Evolutionary conservation across 805 yeast genomes (phyloP).

Genomic region (Myxozyma geophila): DNA sequence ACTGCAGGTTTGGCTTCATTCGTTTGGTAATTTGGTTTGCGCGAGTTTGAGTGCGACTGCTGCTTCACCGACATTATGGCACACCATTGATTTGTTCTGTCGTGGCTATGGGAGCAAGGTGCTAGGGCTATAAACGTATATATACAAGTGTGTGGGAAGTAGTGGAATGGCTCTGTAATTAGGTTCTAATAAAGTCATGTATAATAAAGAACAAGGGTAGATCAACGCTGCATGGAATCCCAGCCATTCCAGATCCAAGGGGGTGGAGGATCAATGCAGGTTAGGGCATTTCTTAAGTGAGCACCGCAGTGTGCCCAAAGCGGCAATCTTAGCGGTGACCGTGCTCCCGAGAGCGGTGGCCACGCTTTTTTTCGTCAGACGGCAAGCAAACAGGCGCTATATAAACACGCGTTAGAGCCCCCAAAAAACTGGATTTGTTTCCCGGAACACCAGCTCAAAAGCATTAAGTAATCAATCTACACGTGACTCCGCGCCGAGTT

Average conservation of each 20-base stretch:
- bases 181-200: background rate
- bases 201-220: background rate
- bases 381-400: slow-evolving; percentile 20
- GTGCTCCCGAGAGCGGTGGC: slow-evolving; percentile 7
- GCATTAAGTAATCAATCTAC: background rate
- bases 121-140: background rate
- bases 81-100: too few relatives aligned
- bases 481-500: slow-evolving; percentile 20
- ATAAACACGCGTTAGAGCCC: slow-evolving; percentile 29
- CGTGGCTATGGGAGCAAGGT: too few relatives aligned
- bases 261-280: background rate
- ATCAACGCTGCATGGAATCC: background rate
- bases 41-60: too few relatives aligned
- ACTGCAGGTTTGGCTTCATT: background rate
- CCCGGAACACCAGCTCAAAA: background rate
- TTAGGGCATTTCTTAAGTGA: background rate
- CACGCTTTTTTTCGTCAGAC: background rate
- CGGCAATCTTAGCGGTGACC: background rate
- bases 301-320: slow-evolving; percentile 2
- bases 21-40: background rate
- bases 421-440: slow-evolving; percentile 2
- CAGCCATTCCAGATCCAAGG: too few relatives aligned
- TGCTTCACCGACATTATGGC: too few relatives aligned
- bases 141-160: background rate
- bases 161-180: background rate